Conservation (phyloP, 2,329 filamentous ascomycete species). For the Parastagonospora avenae region DNA sequence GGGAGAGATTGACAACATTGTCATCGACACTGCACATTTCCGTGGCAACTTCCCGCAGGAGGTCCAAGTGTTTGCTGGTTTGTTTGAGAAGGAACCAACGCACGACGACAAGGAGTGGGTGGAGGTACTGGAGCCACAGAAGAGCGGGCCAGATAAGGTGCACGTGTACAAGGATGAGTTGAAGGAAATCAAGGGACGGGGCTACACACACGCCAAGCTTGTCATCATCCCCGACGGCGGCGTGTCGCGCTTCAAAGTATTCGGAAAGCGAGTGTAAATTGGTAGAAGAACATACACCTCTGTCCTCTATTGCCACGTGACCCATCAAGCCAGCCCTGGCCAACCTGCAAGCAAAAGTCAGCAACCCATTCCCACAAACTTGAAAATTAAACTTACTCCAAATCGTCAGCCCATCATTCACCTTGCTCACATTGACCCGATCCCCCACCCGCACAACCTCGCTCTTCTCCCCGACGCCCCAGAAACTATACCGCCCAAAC, state of each 20-base stretch:
- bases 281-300: no score
- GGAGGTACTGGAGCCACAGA: slow-evolving; percentile 69
- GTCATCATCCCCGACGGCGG: slow-evolving; percentile 93
- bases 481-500: slow-evolving; percentile 55
- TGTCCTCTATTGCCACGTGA: background rate
- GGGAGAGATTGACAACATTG: slow-evolving; percentile 67
- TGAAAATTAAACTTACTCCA: slow-evolving; percentile 47
- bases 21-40: slow-evolving; percentile 84
- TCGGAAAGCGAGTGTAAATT: slow-evolving; percentile 58
- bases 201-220: slow-evolving; percentile 84
- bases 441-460: slow-evolving; percentile 48
- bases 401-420: slow-evolving; percentile 47
- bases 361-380: background rate
- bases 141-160: slow-evolving; percentile 74
- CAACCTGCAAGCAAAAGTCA: background rate
- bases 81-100: slow-evolving; percentile 62
- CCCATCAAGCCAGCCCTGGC: background rate
- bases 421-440: slow-evolving; percentile 47
- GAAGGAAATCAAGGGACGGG: slow-evolving; percentile 59
- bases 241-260: slow-evolving; percentile 82
- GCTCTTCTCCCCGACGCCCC: slow-evolving; percentile 26
- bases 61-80: slow-evolving; percentile 67
- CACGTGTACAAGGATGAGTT: slow-evolving; percentile 63
- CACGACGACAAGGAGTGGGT: slow-evolving; percentile 66
- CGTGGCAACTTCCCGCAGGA: slow-evolving; percentile 83